These are phyloP conservation scores for Biscogniauxia marginata DNA, from an alignment of 2,329 filamentous ascomycete species.

Conservation along the genomic window DNA sequence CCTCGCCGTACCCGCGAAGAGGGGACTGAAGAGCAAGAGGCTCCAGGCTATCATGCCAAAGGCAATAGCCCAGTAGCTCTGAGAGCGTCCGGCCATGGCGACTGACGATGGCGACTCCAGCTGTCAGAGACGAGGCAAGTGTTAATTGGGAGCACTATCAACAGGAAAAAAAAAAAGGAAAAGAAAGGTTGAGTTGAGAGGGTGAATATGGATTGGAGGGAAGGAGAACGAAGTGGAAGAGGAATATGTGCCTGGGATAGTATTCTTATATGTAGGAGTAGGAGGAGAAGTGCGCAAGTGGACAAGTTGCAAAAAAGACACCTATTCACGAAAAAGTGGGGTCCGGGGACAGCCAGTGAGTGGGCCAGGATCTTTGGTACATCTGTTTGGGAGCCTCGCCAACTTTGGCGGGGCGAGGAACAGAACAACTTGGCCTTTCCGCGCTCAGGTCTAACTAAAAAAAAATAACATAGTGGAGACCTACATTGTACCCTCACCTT, in stretches of 20 bases:
- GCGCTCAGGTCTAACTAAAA: neutral
- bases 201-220: constrained; percentile 15
- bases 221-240: constrained; percentile 15
- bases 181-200: constrained; percentile 16
- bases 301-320: constrained; percentile 36
- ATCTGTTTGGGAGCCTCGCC: constrained; percentile 1
- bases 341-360: constrained; percentile 1
- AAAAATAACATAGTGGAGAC: no score
- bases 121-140: constrained; percentile 3
- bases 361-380: constrained; percentile 4
- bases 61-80: constrained; percentile 71
- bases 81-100: constrained; percentile 55
- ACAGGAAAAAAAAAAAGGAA: constrained; percentile 12
- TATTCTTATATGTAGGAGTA: constrained; percentile 31
- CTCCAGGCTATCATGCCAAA: constrained; percentile 92
- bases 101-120: constrained; percentile 13
- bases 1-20: constrained; percentile 76
- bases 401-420: constrained; percentile 9
- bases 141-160: constrained; percentile 8
- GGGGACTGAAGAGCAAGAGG: constrained; percentile 80
- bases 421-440: constrained; percentile 19
- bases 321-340: constrained; percentile 33
- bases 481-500: no score
- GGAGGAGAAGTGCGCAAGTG: constrained; percentile 24
- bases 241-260: constrained; percentile 15